Base-by-base conservation (phyloP, 2,329 filamentous ascomycete species). In the Talaromyces sp. region DNA sequence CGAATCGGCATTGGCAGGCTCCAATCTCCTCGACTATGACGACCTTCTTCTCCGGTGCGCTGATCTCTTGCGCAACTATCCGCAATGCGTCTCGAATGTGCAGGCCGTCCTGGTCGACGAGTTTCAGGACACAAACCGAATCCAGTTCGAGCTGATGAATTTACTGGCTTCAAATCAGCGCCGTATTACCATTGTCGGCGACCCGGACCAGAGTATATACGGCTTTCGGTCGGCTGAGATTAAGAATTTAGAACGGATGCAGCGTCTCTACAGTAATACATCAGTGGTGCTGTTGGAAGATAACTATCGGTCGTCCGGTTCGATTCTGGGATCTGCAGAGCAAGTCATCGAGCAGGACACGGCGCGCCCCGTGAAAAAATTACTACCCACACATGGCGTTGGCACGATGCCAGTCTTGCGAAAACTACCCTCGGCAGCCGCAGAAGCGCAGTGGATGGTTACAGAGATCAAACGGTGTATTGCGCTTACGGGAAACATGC, bases 171-270 rank as follows among this genome's bases (percentile, higher is more conserved):
- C 91, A 62, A 78, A 81, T 24, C 82, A 83, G 50, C 84, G 85
- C 59, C 84, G 86, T n/a, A 93, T 98, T 66, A 98, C 93, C 0
- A 90, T 97, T 62, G 95, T 99, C 4, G 95, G 93, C 35, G 93
- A 99, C 71, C 93, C 95, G 0, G 95, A 99, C 72, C 93, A 99
- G 75, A 97, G 93, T 72, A 99, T 99, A 60, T 99, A 98, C 72
- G 91, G 93, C 21, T 99, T 96, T 82, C 88, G 93, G 21, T 93
- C 91, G 8, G 93, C 95, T 10, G 93, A 99, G 73, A 91, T 93
- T 66, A 89, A 89, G 71, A 99, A 98, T 68, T 81, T 98, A 54
- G 84, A 85, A 65, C 86, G 89, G 2, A 87, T 99, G 80, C 84
- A 91, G 57, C 80, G 80, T 49, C 87, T 91, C 61, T 97, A 89